Percentiles rank a stretch among this genome's conserved stretches.
Evolutionary conservation across 257 asterid genomes (phyloP).

Genomic region (Penstemon newberryi): DNA sequence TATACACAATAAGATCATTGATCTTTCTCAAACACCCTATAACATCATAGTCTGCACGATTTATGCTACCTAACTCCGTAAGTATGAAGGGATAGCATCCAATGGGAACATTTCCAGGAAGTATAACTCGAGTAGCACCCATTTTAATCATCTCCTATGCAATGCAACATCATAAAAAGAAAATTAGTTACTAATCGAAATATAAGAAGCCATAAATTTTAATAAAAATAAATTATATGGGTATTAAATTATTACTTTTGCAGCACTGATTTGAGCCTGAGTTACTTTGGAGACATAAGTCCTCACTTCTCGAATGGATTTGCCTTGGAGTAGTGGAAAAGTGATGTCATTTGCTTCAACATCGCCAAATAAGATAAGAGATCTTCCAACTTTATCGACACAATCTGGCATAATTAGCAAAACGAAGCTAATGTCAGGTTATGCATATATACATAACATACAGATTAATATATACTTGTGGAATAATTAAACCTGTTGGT

Average conservation of each 20-base stretch:
- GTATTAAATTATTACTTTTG: constrained; percentile 9
- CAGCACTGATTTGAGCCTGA: constrained; percentile 24
- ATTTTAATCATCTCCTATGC: not conserved
- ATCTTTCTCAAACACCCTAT: not conserved
- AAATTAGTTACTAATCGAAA: not conserved
- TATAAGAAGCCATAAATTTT: not conserved
- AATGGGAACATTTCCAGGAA: not conserved
- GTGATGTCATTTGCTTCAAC: constrained; percentile 36
- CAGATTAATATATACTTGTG: no score
- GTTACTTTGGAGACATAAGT: constrained; percentile 26
- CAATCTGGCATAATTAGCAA: not conserved
- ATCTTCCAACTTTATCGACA: constrained; percentile 5
- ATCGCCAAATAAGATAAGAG: constrained; percentile 29
- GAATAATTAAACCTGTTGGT: constrained; percentile 1
- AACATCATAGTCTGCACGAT: not conserved
- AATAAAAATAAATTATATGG: not conserved
- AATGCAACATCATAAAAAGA: not conserved
- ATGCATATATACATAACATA: no score
- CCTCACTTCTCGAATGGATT: constrained; percentile 27
- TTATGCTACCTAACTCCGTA: not conserved
- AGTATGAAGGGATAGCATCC: not conserved
- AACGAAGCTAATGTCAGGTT: not conserved
- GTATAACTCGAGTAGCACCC: not conserved
- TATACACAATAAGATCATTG: constrained; percentile 8
- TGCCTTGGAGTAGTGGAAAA: constrained; percentile 24